A percentile compares a stretch with the other conserved stretches of the same genome.
phyloP scores from a whole-genome alignment of 331 rosid genomes.

The Pyrus hybrid region DNA sequence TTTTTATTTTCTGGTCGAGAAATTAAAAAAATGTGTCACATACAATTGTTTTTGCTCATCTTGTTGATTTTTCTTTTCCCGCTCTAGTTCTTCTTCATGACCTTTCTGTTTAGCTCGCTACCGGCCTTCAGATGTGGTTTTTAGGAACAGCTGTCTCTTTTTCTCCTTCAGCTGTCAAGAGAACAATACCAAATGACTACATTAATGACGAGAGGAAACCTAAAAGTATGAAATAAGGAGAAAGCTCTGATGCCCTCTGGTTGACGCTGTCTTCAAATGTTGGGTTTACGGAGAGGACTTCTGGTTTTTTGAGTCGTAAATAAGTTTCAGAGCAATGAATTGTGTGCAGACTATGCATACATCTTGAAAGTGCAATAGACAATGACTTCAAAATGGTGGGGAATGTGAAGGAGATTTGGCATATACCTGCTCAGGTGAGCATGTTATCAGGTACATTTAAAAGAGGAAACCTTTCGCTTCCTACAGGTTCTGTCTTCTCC shows the following conservation, averaged over 20 bases:
- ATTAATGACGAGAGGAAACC: background rate
- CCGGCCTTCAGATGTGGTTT: conserved; percentile 90
- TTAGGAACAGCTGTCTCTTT: conserved; percentile 75
- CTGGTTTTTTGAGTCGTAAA: background rate
- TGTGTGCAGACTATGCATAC: background rate
- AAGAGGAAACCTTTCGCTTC: conserved; percentile 65
- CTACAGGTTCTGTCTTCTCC: conserved; percentile 41
- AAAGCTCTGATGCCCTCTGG: background rate
- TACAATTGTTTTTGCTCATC: conserved; percentile 80
- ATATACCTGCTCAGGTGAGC: conserved; percentile 80
- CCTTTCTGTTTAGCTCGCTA: conserved; percentile 85
- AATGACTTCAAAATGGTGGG: conserved; percentile 8
- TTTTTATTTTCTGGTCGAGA: background rate
- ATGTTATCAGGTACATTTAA: conserved; percentile 69
- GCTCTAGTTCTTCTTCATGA: conserved; percentile 64
- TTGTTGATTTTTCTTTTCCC: conserved; percentile 65
- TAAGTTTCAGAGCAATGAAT: background rate
- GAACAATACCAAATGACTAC: conserved; percentile 1
- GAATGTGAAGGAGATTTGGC: conserved; percentile 7
- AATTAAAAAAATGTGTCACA: conserved; percentile 14
- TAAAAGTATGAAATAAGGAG: background rate
- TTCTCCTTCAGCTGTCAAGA: conserved; percentile 62
- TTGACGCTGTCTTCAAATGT: background rate
- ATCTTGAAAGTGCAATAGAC: background rate
- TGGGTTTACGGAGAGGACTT: background rate